phyloP scores from a whole-genome alignment of 768 basidiomycete genomes.

The Boletellus ananas region DNA sequence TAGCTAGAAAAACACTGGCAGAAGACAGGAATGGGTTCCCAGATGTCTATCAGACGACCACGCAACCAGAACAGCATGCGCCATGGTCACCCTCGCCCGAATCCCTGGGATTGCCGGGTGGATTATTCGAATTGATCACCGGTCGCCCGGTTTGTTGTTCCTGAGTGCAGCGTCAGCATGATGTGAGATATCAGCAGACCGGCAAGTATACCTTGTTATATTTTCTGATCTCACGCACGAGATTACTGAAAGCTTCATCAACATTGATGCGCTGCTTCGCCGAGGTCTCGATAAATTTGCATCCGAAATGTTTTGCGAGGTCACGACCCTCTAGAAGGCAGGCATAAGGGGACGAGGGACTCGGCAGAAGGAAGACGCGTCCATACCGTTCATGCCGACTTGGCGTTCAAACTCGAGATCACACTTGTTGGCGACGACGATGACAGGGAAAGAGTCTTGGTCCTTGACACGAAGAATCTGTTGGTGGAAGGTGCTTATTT shows the following conservation, averaged over 20 bases:
- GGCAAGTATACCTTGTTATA: conserved; percentile 74
- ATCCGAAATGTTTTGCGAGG: conserved; percentile 90
- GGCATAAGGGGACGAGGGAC: neutral
- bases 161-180: conserved; percentile 33
- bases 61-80: conserved; percentile 68
- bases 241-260: conserved; percentile 90
- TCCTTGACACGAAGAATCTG: conserved; percentile 97
- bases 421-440: conserved; percentile 97
- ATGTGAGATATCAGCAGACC: neutral
- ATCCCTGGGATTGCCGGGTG: conserved; percentile 43
- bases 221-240: conserved; percentile 90
- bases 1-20: conserved; percentile 8
- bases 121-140: conserved; percentile 42
- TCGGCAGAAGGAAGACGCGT: neutral
- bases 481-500: conserved; percentile 93
- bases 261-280: conserved; percentile 97
- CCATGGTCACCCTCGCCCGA: conserved; percentile 49
- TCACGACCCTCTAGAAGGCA: conserved; percentile 85
- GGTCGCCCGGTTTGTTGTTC: conserved; percentile 79
- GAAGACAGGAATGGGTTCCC: neutral
- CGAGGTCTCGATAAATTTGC: conserved; percentile 94
- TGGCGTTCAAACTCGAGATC: conserved; percentile 95
- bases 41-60: conserved; percentile 44
- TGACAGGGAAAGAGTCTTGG: conserved; percentile 91
- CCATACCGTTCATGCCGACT: conserved; percentile 89